Evolutionary conservation across 306 rosid genomes (phyloP).

Genomic region (Clitoria ternatea): DNA sequence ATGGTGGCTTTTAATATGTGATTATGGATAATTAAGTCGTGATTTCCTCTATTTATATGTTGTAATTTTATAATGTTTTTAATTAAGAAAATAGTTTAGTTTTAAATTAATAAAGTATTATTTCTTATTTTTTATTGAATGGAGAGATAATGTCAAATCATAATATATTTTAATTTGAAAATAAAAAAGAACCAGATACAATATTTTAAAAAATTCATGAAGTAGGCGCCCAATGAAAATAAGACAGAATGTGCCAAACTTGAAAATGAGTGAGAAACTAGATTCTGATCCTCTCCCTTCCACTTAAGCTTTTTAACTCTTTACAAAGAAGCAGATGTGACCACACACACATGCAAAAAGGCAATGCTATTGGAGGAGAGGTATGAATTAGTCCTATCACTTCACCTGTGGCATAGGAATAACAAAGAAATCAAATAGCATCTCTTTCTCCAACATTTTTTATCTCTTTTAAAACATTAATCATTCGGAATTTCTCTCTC

Average conservation of each 20-base stretch:
- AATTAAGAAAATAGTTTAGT: too few species aligned
- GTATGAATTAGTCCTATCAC: conserved; percentile 20
- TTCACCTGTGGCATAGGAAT: conserved; percentile 41
- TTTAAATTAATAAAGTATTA: too few species aligned
- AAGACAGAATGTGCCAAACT: conserved; percentile 30
- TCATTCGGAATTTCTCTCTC: conserved; percentile 44
- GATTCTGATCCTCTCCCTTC: conserved; percentile 61
- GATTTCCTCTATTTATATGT: too few species aligned
- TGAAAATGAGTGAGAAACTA: conserved; percentile 39
- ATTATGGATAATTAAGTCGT: too few species aligned
- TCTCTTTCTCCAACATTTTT: conserved; percentile 38
- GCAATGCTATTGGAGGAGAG: background rate
- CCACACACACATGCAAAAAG: conserved; percentile 15
- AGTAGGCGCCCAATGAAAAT: too few species aligned
- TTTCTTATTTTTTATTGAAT: too few species aligned
- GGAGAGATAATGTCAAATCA: too few species aligned
- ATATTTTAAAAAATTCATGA: too few species aligned
- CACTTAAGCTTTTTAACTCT: conserved; percentile 37
- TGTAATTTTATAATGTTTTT: too few species aligned
- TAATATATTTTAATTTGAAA: too few species aligned
- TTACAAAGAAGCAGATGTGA: conserved; percentile 48
- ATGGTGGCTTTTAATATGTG: too few species aligned
- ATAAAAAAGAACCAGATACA: too few species aligned
- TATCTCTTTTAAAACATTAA: conserved; percentile 41
- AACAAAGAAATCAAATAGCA: conserved; percentile 34